Evolutionary conservation across 345 rosid genomes (phyloP).

Genomic region (Litchi chinensis): DNA sequence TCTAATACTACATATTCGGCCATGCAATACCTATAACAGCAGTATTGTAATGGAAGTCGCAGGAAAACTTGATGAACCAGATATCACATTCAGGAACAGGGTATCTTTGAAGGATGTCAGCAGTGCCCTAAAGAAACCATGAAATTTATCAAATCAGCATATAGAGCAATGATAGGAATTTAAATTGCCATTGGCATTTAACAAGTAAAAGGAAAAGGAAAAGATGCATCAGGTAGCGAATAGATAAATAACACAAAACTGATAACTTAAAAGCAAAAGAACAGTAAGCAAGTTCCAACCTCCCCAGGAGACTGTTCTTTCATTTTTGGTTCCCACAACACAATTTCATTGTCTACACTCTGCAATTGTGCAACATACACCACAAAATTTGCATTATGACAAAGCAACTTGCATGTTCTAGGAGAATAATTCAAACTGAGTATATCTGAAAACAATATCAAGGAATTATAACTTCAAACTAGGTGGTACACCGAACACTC

Average conservation of each 20-base stretch:
- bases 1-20: not conserved
- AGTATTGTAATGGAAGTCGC: slow-evolving; percentile 72
- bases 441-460: not conserved
- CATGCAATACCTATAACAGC: slow-evolving; percentile 72
- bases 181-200: not conserved
- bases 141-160: not conserved
- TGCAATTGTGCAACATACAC: slow-evolving; percentile 35
- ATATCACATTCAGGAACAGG: slow-evolving; percentile 93
- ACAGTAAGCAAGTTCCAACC: slow-evolving; percentile 46
- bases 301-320: slow-evolving; percentile 98
- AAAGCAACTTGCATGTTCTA: not conserved
- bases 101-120: slow-evolving; percentile 87
- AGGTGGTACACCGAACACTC: no score
- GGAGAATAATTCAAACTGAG: not conserved
- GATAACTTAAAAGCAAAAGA: not conserved
- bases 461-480: not conserved
- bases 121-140: slow-evolving; percentile 54
- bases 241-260: not conserved
- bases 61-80: slow-evolving; percentile 98
- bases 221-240: not conserved
- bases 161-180: not conserved
- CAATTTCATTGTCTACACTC: slow-evolving; percentile 98
- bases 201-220: not conserved
- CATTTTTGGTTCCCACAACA: slow-evolving; percentile 92
- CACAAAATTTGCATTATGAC: slow-evolving; percentile 3